Conservation (phyloP, 495 filamentous ascomycete species). For the Hypoxylon lienhwacheense region DNA sequence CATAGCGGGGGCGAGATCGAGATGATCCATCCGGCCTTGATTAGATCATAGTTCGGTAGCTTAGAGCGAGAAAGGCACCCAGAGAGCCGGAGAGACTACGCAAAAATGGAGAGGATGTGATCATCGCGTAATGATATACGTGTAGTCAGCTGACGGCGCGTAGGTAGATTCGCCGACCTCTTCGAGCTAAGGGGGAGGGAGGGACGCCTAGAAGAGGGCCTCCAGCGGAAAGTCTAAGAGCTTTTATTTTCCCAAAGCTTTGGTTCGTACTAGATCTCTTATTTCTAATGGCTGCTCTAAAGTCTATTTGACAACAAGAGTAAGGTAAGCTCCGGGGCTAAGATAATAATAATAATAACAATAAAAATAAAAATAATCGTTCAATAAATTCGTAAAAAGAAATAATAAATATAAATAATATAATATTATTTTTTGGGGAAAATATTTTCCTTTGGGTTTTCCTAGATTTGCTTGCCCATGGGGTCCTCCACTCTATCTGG, state of each 20-base stretch:
- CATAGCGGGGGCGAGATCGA: too few relatives aligned
- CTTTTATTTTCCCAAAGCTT: slow-evolving; percentile 14
- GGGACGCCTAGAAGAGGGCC: not conserved
- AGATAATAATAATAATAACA: too few relatives aligned
- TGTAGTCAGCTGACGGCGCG: slow-evolving; percentile 30
- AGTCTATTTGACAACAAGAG: slow-evolving; percentile 15
- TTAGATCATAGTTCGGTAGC: slow-evolving; percentile 5
- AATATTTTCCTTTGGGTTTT: not conserved
- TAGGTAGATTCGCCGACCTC: slow-evolving; percentile 6
- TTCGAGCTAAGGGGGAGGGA: slow-evolving; percentile 3
- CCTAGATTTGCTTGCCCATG: slow-evolving; percentile 10
- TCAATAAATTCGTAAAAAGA: slow-evolving; percentile 17
- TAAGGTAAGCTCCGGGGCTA: too few relatives aligned
- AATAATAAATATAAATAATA: slow-evolving; percentile 6
- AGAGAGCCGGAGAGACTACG: slow-evolving; percentile 11
- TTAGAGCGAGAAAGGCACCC: too few relatives aligned
- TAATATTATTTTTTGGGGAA: not conserved
- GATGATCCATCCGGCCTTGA: slow-evolving; percentile 7
- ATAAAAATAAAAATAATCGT: too few relatives aligned
- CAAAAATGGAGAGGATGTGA: not conserved
- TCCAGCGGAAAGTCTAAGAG: too few relatives aligned
- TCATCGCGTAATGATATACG: slow-evolving; percentile 31
- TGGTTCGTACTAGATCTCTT: slow-evolving; percentile 11
- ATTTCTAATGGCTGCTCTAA: slow-evolving; percentile 21
- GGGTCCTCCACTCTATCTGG: slow-evolving; percentile 7